A percentile compares a stretch with the other conserved stretches of the same genome.
Evolutionary conservation across 169 alveolate species (phyloP).

Genomic region (Plasmodium vivax): DNA sequence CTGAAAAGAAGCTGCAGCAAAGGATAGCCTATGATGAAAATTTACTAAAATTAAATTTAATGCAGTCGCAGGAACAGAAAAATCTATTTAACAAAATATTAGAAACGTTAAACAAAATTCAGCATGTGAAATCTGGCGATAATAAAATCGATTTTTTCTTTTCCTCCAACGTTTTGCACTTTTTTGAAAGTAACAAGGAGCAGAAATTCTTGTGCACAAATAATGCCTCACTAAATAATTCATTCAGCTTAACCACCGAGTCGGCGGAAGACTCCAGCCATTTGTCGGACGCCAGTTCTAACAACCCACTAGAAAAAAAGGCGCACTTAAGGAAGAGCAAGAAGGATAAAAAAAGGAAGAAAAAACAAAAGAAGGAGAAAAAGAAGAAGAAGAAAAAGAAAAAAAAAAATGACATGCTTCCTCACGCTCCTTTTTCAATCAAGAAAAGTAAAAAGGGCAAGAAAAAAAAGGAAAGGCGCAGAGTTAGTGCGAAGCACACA

Average conservation of each 20-base stretch:
- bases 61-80: slow-evolving; percentile 70
- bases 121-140: slow-evolving; percentile 21
- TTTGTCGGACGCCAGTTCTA: not conserved
- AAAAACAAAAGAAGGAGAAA: not conserved
- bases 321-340: not conserved
- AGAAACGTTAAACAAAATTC: slow-evolving; percentile 41
- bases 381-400: slow-evolving; percentile 10
- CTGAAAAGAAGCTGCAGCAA: not conserved
- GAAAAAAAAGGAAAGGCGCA: slow-evolving; percentile 8
- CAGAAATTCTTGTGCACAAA: not conserved
- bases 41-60: slow-evolving; percentile 47
- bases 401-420: not conserved
- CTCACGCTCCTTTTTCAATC: not conserved
- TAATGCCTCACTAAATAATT: not conserved
- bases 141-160: slow-evolving; percentile 34
- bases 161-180: slow-evolving; percentile 49
- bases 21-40: slow-evolving; percentile 20
- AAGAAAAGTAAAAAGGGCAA: slow-evolving; percentile 7
- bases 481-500: not conserved
- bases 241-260: not conserved
- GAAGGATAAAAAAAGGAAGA: not conserved
- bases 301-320: not conserved
- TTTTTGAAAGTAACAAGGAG: slow-evolving; percentile 1
- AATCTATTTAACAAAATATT: slow-evolving; percentile 62
- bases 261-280: not conserved